These are phyloP conservation scores for Colletotrichum trifolii DNA, from an alignment of 2,329 filamentous ascomycete genomes.

Conservation along the genomic window DNA sequence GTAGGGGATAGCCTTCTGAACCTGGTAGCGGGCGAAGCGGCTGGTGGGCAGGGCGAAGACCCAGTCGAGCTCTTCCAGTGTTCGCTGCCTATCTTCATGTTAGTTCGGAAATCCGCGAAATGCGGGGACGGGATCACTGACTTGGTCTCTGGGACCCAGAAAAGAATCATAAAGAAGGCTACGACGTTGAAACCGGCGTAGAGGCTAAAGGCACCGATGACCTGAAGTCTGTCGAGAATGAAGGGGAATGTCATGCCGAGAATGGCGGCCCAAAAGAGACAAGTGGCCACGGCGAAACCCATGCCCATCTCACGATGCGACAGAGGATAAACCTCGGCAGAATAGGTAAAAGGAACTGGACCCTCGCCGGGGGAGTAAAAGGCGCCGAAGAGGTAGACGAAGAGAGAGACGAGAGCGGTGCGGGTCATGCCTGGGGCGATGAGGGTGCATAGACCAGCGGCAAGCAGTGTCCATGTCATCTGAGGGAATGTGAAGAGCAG, in stretches of 20 bases:
- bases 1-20: conserved; percentile 48
- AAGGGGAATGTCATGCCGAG: conserved; percentile 72
- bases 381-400: conserved; percentile 44
- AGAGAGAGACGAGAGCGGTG: conserved; percentile 62
- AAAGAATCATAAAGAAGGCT: conserved; percentile 66
- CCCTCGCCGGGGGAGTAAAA: conserved; percentile 61
- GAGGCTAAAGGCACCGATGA: conserved; percentile 57
- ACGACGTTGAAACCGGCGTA: conserved; percentile 67
- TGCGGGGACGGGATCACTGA: too few relatives aligned
- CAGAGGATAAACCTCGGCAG: conserved; percentile 76
- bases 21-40: conserved; percentile 47
- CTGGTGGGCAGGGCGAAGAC: conserved; percentile 50
- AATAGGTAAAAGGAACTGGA: conserved; percentile 75
- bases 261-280: conserved; percentile 69
- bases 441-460: conserved; percentile 65
- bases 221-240: conserved; percentile 58
- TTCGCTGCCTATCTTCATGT: conserved; percentile 48
- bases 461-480: conserved; percentile 69
- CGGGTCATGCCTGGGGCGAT: conserved; percentile 47
- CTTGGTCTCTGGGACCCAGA: conserved; percentile 70
- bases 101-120: too few relatives aligned
- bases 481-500: conserved; percentile 69
- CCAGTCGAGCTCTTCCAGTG: conserved; percentile 58
- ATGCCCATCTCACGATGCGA: conserved; percentile 79
- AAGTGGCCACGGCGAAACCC: conserved; percentile 75